A percentile compares a stretch with the other conserved stretches of the same genome.
phyloP scores from a whole-genome alignment of 2,329 filamentous ascomycete genomes.

The Aspergillus texensis region DNA sequence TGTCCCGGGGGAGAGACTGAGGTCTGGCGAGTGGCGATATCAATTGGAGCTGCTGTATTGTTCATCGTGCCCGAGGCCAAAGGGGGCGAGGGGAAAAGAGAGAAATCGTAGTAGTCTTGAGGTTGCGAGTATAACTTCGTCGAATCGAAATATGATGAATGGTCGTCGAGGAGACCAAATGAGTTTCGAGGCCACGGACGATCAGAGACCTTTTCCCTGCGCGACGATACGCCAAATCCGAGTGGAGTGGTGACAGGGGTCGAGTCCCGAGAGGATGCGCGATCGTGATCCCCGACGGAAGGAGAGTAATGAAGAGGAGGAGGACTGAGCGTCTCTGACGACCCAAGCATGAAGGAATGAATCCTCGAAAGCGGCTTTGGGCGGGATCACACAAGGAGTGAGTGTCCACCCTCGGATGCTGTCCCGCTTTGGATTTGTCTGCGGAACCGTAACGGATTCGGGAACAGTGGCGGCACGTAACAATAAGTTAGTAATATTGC shows the following conservation, averaged over 20 bases:
- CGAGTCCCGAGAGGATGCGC: slow-evolving; percentile 54
- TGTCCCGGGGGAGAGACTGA: slow-evolving; percentile 61
- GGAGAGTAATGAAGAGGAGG: slow-evolving; percentile 57
- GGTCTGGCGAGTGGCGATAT: slow-evolving; percentile 61
- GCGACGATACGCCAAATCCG: slow-evolving; percentile 48
- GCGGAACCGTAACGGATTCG: slow-evolving; percentile 34
- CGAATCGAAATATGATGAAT: slow-evolving; percentile 36
- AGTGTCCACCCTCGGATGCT: slow-evolving; percentile 40
- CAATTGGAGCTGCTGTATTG: slow-evolving; percentile 58
- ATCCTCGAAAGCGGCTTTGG: slow-evolving; percentile 35
- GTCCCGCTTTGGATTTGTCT: slow-evolving; percentile 40
- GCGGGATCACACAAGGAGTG: slow-evolving; percentile 29
- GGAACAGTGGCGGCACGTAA: slow-evolving; percentile 32
- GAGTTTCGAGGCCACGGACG: slow-evolving; percentile 50
- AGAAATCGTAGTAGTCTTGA: slow-evolving; percentile 40
- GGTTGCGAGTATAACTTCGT: slow-evolving; percentile 2
- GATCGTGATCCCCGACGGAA: slow-evolving; percentile 49
- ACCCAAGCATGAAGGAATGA: slow-evolving; percentile 55
- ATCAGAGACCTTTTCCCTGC: slow-evolving; percentile 46
- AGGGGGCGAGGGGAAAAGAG: slow-evolving; percentile 44
- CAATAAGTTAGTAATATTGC: slow-evolving; percentile 9
- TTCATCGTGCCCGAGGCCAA: slow-evolving; percentile 50
- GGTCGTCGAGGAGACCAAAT: slow-evolving; percentile 31
- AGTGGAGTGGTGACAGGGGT: slow-evolving; percentile 53
- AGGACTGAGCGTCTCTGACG: slow-evolving; percentile 41